A percentile compares a stretch with the other conserved stretches of the same genome.
Conservation (phyloP, 2,329 filamentous ascomycete genomes). For the Phaeoacremonium minimum region DNA sequence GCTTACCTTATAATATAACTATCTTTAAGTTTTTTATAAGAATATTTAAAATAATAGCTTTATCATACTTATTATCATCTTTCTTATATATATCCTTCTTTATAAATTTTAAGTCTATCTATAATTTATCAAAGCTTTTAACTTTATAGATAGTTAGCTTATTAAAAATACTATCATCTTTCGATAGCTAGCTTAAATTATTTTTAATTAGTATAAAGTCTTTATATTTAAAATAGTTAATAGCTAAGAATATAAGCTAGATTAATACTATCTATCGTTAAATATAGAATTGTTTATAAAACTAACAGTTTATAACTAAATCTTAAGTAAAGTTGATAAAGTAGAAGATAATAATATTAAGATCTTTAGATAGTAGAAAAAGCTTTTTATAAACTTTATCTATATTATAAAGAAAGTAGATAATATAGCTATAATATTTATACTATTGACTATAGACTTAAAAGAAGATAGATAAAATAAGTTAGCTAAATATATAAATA, state of each 20-base stretch:
- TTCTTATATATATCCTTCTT: too few species aligned
- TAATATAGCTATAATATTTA: too few species aligned
- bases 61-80: too few species aligned
- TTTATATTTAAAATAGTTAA: not conserved
- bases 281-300: slow-evolving; percentile 2
- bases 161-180: not conserved
- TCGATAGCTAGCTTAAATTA: slow-evolving; percentile 1
- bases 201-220: not conserved
- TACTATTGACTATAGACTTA: too few species aligned
- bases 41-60: slow-evolving; percentile 1
- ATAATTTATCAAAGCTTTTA: slow-evolving; percentile 1
- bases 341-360: not conserved
- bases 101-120: not conserved
- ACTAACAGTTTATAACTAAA: not conserved
- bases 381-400: too few species aligned
- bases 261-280: not conserved
- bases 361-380: not conserved
- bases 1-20: slow-evolving; percentile 2
- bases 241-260: slow-evolving; percentile 1
- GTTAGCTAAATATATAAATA: not conserved
- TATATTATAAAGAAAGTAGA: too few species aligned
- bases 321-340: not conserved
- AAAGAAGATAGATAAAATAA: not conserved
- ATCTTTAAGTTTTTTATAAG: slow-evolving; percentile 4
- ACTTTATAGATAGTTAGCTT: not conserved